Conservation (phyloP, 768 basidiomycete genomes). For the Calvatia gigantea region DNA sequence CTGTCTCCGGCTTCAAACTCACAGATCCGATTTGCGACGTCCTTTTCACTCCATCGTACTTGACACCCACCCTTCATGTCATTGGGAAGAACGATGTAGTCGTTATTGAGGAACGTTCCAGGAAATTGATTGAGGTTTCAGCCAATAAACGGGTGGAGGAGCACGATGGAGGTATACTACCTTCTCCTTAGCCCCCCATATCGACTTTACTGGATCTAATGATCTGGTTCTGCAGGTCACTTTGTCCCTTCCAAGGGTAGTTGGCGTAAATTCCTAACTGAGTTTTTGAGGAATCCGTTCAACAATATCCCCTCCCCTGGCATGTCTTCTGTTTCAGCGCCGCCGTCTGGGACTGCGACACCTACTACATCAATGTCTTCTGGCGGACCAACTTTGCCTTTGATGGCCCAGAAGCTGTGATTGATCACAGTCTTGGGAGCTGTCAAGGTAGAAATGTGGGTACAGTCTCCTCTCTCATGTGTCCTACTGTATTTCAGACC, state of each 20-base stretch:
- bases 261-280: constrained; percentile 70
- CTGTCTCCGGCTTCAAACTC: constrained; percentile 64
- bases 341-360: constrained; percentile 14
- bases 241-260: constrained; percentile 71
- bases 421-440: no score
- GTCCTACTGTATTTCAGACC: no score
- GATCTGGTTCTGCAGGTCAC: constrained; percentile 49
- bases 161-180: constrained; percentile 66
- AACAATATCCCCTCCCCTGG: constrained; percentile 44
- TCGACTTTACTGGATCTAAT: constrained; percentile 13
- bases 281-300: constrained; percentile 53
- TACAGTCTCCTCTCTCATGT: not conserved
- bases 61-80: constrained; percentile 72
- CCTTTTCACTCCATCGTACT: constrained; percentile 46
- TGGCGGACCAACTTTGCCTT: not conserved
- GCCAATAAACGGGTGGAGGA: constrained; percentile 56
- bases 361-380: not conserved
- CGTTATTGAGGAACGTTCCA: constrained; percentile 62
- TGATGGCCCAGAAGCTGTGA: not conserved
- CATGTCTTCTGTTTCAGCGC: constrained; percentile 2
- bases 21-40: constrained; percentile 40
- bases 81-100: constrained; percentile 73
- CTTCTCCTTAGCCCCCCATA: constrained; percentile 17
- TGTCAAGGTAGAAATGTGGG: not conserved
- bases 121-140: constrained; percentile 48